Conservation (phyloP, 2,329 filamentous ascomycete genomes). For the Teratosphaeria viscida region DNA sequence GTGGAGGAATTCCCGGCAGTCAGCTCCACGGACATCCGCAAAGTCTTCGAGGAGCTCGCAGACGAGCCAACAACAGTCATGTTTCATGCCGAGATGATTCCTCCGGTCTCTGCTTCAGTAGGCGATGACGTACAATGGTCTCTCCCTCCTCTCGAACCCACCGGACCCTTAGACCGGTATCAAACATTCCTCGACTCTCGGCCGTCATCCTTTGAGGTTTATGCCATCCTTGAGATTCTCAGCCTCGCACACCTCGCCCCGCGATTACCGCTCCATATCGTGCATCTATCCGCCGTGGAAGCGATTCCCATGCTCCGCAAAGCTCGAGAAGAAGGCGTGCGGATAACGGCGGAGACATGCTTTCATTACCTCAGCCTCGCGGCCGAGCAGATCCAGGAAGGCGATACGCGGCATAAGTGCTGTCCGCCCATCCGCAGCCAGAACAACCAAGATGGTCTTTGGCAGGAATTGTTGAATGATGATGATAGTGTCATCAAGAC, state of each 20-base stretch:
- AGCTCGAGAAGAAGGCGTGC: constrained; percentile 62
- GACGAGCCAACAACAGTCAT: constrained; percentile 82
- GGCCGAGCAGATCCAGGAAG: constrained; percentile 69
- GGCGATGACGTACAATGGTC: constrained; percentile 66
- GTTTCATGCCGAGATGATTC: constrained; percentile 98
- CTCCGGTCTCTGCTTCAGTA: constrained; percentile 70
- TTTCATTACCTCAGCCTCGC: constrained; percentile 87
- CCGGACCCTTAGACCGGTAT: constrained; percentile 66
- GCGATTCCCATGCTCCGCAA: constrained; percentile 70
- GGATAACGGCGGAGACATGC: constrained; percentile 89
- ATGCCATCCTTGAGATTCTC: constrained; percentile 78
- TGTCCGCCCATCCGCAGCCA: constrained; percentile 81
- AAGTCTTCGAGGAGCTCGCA: constrained; percentile 71
- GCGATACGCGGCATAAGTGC: constrained; percentile 89
- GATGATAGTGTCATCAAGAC: constrained; percentile 77
- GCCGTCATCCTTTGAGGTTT: constrained; percentile 81
- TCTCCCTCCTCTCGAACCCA: constrained; percentile 55
- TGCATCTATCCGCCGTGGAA: constrained; percentile 82
- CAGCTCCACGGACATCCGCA: constrained; percentile 64
- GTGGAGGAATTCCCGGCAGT: constrained; percentile 95
- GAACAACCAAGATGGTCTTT: constrained; percentile 73
- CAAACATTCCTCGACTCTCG: constrained; percentile 85
- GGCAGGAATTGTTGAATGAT: constrained; percentile 60
- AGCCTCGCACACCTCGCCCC: constrained; percentile 71
- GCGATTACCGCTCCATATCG: constrained; percentile 78